A percentile compares a stretch with the other conserved stretches of the same genome.
These are phyloP conservation scores for Solanum stenotomum DNA, from an alignment of 257 asterid genomes.

Conservation along the genomic window DNA sequence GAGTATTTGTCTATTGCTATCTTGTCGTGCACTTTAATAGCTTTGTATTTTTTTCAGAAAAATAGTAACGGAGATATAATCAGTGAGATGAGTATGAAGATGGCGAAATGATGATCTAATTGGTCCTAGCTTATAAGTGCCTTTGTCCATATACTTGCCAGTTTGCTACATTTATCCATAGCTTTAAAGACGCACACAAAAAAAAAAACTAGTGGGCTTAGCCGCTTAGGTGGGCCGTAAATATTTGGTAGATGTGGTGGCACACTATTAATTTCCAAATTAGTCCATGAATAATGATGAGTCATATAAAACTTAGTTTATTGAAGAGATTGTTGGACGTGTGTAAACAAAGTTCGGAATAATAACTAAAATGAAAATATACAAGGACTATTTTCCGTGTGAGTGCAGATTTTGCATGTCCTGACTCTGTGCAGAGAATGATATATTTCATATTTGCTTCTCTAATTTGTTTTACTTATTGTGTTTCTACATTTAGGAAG, in stretches of 20 bases:
- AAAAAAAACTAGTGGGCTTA: background rate
- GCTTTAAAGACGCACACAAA: background rate
- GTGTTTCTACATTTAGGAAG: background rate
- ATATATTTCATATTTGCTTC: too few relatives aligned
- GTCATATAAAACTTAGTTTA: accelerated
- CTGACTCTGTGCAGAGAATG: too few relatives aligned
- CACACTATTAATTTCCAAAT: background rate
- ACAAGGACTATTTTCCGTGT: background rate
- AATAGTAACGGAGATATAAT: background rate
- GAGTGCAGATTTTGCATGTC: background rate
- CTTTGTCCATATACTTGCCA: background rate
- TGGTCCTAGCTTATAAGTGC: background rate
- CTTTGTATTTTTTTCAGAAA: accelerated
- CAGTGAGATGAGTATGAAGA: background rate
- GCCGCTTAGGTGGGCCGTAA: background rate
- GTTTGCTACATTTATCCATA: background rate
- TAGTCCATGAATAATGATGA: background rate
- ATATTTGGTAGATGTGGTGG: background rate
- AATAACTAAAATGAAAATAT: background rate
- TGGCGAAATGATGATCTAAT: background rate
- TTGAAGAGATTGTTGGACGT: too few relatives aligned
- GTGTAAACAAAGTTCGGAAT: accelerated
- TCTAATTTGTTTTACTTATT: background rate
- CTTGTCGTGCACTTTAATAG: background rate
- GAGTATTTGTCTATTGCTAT: accelerated